Base-by-base conservation (phyloP, 257 asterid genomes). In the Anisodus tanguticus region DNA sequence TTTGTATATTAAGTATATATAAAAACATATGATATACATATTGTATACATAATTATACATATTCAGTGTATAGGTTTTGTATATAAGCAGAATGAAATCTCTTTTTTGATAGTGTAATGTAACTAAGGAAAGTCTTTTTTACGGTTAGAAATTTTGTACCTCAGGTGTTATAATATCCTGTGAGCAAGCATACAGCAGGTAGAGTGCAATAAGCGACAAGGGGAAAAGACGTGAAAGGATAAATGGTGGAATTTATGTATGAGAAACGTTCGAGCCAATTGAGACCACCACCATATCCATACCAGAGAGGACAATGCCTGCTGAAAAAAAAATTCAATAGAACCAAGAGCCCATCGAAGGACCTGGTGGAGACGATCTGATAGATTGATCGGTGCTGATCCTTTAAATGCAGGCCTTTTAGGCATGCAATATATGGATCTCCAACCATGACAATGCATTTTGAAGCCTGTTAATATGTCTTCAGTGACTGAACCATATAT, bases 371-470 rank as follows among this genome's bases (percentile, higher is more conserved):
- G 87, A 55, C 88, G 85, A 66, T 89, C 91, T 16, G 90, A 85
- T 22, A 89, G 87, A 31, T 89, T 87, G 43, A 87, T 83, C 1
- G 91, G 91, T 4, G 91, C 86, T 51, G 88, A 83, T 62, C 88
- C 88, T 57, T 85, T 87, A 54, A 89, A 89, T 83, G 91, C 87
- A 0, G 89, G 74, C 43, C 86, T 83, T 55, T 12, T 55, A 13
- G 90, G 88, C 35, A 77, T 79, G 9, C 89, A 89, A 22, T 89
- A 89, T 4, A 89, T 84, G 54, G 91, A 89, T 76, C 90, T 77
- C 91, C 91, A 89, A 3, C 91, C 91, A 45, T 77, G 91, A 58
- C 89, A 87, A 17, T 89, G 91, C 91, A 89, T 89, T 63, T 85
- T 85, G 60, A 87, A 85, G 9, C 91, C 88, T 37, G 90, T 89